Conservation (phyloP, 1,284 basidiomycete species). For the Cutaneotrichosporon daszewskae region DNA sequence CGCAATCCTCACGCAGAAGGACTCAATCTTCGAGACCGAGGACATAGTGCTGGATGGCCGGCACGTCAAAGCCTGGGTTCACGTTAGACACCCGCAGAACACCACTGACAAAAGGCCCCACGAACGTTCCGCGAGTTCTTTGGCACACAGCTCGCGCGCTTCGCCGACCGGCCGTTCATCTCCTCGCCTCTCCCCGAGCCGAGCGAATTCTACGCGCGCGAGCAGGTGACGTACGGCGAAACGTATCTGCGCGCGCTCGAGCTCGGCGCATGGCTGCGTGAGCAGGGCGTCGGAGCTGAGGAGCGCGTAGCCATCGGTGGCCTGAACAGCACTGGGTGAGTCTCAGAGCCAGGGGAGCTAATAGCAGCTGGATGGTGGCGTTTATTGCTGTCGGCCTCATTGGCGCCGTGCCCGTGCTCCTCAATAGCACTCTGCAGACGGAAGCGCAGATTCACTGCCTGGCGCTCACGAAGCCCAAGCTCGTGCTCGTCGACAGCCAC, state of each 20-base stretch:
- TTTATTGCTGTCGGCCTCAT: slow-evolving; percentile 36
- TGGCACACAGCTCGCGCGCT: neutral
- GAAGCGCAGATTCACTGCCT: slow-evolving; percentile 29
- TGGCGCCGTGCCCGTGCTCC: slow-evolving; percentile 31
- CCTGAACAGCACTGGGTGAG: slow-evolving; percentile 24
- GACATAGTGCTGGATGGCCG: slow-evolving; percentile 24
- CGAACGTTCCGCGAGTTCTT: slow-evolving; percentile 4
- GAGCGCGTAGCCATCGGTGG: slow-evolving; percentile 36
- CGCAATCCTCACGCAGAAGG: slow-evolving; percentile 35
- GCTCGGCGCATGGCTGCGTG: slow-evolving; percentile 31
- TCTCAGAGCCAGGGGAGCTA: slow-evolving; percentile 1
- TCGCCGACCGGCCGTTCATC: slow-evolving; percentile 14
- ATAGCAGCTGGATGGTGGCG: slow-evolving; percentile 34
- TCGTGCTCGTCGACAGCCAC: slow-evolving; percentile 33
- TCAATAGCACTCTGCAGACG: slow-evolving; percentile 21
- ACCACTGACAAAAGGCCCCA: neutral
- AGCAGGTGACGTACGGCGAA: slow-evolving; percentile 25
- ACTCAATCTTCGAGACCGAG: slow-evolving; percentile 39
- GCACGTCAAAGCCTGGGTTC: slow-evolving; percentile 32
- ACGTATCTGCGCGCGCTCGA: slow-evolving; percentile 19
- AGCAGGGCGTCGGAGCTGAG: slow-evolving; percentile 26
- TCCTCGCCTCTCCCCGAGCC: slow-evolving; percentile 25
- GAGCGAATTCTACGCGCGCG: slow-evolving; percentile 11
- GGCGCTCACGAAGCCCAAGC: slow-evolving; percentile 22
- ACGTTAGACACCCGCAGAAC: slow-evolving; percentile 20